Conservation (phyloP, 495 filamentous ascomycete genomes). For the Lasiosphaeria hispida region DNA sequence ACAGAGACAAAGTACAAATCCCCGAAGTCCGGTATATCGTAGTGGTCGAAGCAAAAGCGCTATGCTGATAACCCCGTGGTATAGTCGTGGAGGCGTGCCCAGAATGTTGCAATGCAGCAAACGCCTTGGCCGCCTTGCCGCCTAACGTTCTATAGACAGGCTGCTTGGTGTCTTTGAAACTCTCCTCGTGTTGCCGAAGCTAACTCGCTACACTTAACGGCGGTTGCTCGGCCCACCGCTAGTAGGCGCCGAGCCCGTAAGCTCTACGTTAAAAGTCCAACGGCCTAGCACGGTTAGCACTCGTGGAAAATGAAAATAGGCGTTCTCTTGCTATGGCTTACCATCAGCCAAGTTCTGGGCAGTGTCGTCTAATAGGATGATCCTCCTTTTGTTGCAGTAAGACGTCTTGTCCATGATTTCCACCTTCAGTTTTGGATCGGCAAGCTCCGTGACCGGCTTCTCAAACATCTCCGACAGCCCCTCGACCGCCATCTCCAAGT, state of each 20-base stretch:
- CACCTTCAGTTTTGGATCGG: slow-evolving; percentile 72
- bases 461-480: slow-evolving; percentile 96
- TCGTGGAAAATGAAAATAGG: neutral
- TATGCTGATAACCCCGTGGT: no score
- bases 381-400: slow-evolving; percentile 88
- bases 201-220: slow-evolving; percentile 4
- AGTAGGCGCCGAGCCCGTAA: slow-evolving; percentile 18
- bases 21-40: no score
- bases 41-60: no score
- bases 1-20: no score
- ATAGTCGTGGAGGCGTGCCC: no score
- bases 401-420: slow-evolving; percentile 98
- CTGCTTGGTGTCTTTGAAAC: neutral
- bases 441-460: slow-evolving; percentile 81
- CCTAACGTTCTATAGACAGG: neutral
- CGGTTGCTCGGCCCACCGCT: slow-evolving; percentile 23
- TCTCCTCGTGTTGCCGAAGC: neutral
- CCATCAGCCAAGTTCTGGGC: slow-evolving; percentile 86
- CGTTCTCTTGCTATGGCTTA: slow-evolving; percentile 40
- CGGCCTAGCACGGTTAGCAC: slow-evolving; percentile 31
- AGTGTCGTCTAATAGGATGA: slow-evolving; percentile 87
- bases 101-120: no score
- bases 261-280: slow-evolving; percentile 49
- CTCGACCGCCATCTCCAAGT: slow-evolving; percentile 95
- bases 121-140: neutral